Percentiles rank a stretch among this genome's conserved stretches.
phyloP scores from a whole-genome alignment of 225 moss, liverwort and hornwort genomes.

The Sphagnum contortum region DNA sequence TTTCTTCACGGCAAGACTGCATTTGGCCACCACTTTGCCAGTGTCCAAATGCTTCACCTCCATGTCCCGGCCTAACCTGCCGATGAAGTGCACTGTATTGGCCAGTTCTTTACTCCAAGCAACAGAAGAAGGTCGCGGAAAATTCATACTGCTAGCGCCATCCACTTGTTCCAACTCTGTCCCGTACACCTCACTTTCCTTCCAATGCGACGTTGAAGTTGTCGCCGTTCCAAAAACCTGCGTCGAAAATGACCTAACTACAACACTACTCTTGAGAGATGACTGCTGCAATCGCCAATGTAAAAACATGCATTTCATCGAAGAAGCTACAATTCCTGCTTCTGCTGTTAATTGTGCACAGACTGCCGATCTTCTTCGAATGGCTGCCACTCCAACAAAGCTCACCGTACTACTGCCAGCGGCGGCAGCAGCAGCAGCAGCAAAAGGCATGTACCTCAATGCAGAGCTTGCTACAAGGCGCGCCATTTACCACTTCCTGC shows the following conservation, averaged over 20 bases:
- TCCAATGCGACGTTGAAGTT: constrained; percentile 22
- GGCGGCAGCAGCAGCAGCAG: too few species aligned
- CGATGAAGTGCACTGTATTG: constrained; percentile 81
- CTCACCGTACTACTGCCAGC: too few species aligned
- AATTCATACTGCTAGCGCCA: constrained; percentile 31
- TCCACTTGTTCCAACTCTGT: constrained; percentile 26
- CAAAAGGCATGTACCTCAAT: too few species aligned
- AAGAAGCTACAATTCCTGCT: too few species aligned
- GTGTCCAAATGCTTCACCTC: constrained; percentile 77
- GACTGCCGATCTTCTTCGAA: too few species aligned
- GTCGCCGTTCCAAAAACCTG: background rate
- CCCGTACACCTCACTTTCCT: constrained; percentile 6
- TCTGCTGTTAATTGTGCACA: too few species aligned
- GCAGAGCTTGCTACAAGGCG: too few species aligned
- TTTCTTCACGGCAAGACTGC: constrained; percentile 55
- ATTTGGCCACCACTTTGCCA: constrained; percentile 69
- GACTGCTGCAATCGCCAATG: too few species aligned
- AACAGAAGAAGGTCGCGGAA: constrained; percentile 52
- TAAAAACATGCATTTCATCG: too few species aligned
- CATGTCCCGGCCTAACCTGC: constrained; percentile 65
- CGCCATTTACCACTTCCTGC: too few species aligned
- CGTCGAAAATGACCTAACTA: background rate
- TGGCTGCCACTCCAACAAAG: too few species aligned
- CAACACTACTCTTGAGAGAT: too few species aligned
- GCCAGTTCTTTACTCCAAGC: constrained; percentile 70